Evolutionary conservation across 2,329 filamentous ascomycete species (phyloP).

Genomic region (Rhynchosporium agropyri): DNA sequence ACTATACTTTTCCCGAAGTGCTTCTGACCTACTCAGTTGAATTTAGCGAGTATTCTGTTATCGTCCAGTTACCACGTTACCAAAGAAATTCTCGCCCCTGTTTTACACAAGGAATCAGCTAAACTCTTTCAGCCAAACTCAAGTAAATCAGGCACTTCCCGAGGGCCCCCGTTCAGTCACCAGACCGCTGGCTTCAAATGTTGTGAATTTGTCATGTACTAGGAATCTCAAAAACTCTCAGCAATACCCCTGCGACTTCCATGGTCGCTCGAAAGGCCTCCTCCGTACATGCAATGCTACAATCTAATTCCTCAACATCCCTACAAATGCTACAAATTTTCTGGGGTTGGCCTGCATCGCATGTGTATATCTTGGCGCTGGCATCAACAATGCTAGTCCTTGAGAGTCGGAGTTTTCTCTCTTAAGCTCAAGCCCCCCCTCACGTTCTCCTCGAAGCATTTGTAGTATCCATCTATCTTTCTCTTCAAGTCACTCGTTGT

Average conservation of each 20-base stretch:
- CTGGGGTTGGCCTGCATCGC: not conserved
- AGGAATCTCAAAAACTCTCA: not conserved
- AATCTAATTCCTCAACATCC: slow-evolving; percentile 4
- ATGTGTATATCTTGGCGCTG: slow-evolving; percentile 1
- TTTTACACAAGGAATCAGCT: not conserved
- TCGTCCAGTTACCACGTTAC: slow-evolving; percentile 11
- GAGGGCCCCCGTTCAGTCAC: too few relatives aligned
- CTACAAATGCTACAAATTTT: slow-evolving; percentile 4
- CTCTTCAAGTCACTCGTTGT: slow-evolving; percentile 7
- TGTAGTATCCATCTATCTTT: not conserved
- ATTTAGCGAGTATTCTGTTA: not conserved
- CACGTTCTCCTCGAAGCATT: slow-evolving; percentile 6
- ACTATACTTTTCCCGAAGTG: not conserved
- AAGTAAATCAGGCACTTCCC: too few relatives aligned
- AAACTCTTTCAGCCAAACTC: slow-evolving; percentile 2
- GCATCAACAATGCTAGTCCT: slow-evolving; percentile 4
- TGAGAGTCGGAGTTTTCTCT: slow-evolving; percentile 3
- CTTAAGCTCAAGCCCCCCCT: not conserved
- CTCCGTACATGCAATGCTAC: slow-evolving; percentile 9
- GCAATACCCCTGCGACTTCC: not conserved
- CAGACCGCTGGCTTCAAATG: slow-evolving; percentile 2
- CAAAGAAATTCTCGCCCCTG: not conserved
- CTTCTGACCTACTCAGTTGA: slow-evolving; percentile 9
- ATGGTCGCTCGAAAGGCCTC: not conserved
- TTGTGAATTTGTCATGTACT: slow-evolving; percentile 3